Evolutionary conservation across 2,329 filamentous ascomycete species (phyloP), one percentile per base, ranked within the genome.

Genomic region (Colletotrichum limetticola): DNA sequence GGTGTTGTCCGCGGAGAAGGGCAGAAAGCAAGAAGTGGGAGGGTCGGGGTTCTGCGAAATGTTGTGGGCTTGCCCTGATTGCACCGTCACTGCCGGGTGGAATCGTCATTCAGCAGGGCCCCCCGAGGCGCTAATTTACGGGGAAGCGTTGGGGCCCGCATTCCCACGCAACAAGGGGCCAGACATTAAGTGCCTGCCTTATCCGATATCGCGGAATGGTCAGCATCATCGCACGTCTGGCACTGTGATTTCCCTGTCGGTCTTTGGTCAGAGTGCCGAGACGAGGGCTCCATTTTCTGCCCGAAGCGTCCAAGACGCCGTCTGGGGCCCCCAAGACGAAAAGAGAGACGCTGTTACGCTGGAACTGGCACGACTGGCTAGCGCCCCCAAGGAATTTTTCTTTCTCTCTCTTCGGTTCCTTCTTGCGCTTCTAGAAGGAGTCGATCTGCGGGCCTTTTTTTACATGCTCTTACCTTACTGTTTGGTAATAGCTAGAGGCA

Each of bases 401-500:
- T 22, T 6, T 57, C 30, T 11, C 32, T 35, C 9, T 35, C 32
- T 35, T 5, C 32, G 32, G 32, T 68, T 49, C 26, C 42, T 49
- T 46, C 28, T 30, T 37, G 42, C 32, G 49, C 49, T 74, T 75
- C 74, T 75, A 68, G 74, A 75, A 75, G 53, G n/a, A 62, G 60
- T 65, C 60, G 35, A 66, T 60, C 24, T 59, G 66, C 72, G 68
- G 72, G 68, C 53, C 66, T 42, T 57, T 19, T 19, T 46, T 14
- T 46, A 24, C 32, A 69, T 53, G 67, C 56, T 58, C 68, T 74
- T 75, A 75, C 72, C 72, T 74, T 68, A 74, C 72, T 56, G 64
- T 75, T 75, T 72, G 72, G 72, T 75, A 74, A 74, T 75, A 68
- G 61, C 58, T 32, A 61, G 49, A 63, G 70, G 59, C 42, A 26